Evolutionary conservation across 768 basidiomycete genomes (phyloP).

Genomic region (Scleroderma citrinum): DNA sequence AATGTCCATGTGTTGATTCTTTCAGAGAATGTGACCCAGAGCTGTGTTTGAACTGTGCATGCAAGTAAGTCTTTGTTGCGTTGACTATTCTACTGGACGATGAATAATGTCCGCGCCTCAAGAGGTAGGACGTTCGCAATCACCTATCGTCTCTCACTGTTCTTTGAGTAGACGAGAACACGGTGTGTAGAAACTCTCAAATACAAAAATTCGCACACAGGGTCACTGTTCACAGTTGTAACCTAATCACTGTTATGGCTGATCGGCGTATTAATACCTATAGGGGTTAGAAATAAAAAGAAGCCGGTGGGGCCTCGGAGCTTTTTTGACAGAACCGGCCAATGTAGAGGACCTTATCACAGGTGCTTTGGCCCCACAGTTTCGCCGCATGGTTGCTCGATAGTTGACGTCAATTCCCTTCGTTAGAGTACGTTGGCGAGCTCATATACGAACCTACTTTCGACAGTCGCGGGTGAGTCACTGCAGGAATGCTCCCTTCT

Average conservation of each 20-base stretch:
- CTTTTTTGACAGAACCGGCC: slow-evolving; percentile 43
- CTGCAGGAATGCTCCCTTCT: not conserved
- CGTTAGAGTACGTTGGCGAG: slow-evolving; percentile 64
- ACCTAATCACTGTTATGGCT: not conserved
- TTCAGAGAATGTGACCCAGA: slow-evolving; percentile 66
- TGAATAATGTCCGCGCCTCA: not conserved
- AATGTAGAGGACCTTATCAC: slow-evolving; percentile 42
- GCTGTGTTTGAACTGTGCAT: slow-evolving; percentile 47
- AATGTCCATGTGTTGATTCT: slow-evolving; percentile 48
- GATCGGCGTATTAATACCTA: slow-evolving; percentile 4
- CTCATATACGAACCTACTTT: slow-evolving; percentile 45
- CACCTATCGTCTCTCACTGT: not conserved
- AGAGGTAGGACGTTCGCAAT: not conserved
- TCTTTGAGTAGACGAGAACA: slow-evolving; percentile 22
- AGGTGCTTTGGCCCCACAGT: slow-evolving; percentile 27
- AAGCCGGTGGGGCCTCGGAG: slow-evolving; percentile 48
- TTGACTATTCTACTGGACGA: not conserved
- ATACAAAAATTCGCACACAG: slow-evolving; percentile 43
- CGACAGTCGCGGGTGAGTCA: slow-evolving; percentile 45
- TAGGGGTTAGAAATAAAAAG: slow-evolving; percentile 40
- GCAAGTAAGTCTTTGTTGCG: slow-evolving; percentile 33
- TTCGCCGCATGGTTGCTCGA: not conserved
- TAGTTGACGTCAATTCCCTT: not conserved
- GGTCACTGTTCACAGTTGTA: slow-evolving; percentile 23
- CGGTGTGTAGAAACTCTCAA: slow-evolving; percentile 41